A percentile compares a stretch with the other conserved stretches of the same genome.
Evolutionary conservation across 176 grass and related monocot species (phyloP).

Genomic region (Triticum dicoccoides): DNA sequence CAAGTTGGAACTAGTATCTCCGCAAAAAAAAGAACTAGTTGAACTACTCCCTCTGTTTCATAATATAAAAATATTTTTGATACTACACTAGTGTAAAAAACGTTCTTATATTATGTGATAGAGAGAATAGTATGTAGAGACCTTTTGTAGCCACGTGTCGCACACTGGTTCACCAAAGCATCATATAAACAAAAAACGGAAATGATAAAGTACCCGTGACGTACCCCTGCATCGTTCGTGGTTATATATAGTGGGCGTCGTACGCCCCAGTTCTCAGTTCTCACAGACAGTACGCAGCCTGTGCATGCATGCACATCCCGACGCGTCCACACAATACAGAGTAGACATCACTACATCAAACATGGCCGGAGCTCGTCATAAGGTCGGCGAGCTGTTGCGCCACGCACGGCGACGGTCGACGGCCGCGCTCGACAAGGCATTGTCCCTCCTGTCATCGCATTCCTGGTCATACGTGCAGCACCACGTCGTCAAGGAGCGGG

Average conservation of each 20-base stretch:
- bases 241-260: not conserved
- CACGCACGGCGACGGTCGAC: not conserved
- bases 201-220: too few relatives aligned
- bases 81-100: too few relatives aligned
- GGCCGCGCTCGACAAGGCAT: not conserved
- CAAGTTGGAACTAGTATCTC: too few relatives aligned
- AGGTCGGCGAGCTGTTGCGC: not conserved
- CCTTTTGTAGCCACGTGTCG: too few relatives aligned
- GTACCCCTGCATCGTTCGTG: not conserved
- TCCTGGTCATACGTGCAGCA: conserved; percentile 22
- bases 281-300: not conserved
- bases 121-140: too few relatives aligned
- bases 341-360: not conserved
- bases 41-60: too few relatives aligned
- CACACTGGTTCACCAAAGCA: too few relatives aligned
- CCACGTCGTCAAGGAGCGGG: conserved; percentile 24
- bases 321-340: too few relatives aligned
- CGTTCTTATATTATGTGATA: too few relatives aligned
- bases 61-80: too few relatives aligned
- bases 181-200: too few relatives aligned
- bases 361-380: conserved; percentile 17
- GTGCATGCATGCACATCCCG: not conserved
- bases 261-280: not conserved
- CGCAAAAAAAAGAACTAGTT: too few relatives aligned
- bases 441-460: not conserved